Conservation (phyloP, 179 eudicot genomes). For the Silene noctiflora region DNA sequence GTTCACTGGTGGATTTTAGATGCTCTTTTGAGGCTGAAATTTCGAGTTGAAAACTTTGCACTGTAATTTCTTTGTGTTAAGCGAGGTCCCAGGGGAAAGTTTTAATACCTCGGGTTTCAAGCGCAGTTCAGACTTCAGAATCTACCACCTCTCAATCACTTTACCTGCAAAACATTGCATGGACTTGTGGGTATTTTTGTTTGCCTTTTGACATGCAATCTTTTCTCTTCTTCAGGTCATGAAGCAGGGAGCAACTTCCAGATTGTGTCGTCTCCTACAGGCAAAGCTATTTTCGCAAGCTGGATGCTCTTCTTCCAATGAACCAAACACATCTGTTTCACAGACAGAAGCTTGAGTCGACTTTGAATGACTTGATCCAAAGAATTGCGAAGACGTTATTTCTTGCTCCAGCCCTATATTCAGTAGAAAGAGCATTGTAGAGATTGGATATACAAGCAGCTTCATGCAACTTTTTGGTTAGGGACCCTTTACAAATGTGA, state of each 20-base stretch:
- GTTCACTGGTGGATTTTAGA: too few species aligned
- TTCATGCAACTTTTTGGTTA: conserved; percentile 15
- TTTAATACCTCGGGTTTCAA: too few species aligned
- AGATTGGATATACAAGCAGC: conserved; percentile 25
- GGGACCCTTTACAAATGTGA: conserved; percentile 13
- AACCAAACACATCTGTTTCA: conserved; percentile 21
- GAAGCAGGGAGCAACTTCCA: conserved; percentile 20
- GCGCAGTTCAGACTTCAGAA: too few species aligned
- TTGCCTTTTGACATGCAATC: background rate
- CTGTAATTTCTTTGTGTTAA: too few species aligned
- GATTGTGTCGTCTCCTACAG: conserved; percentile 18
- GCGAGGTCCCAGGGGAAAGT: too few species aligned
- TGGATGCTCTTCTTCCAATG: conserved; percentile 21
- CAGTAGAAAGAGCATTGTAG: conserved; percentile 21
- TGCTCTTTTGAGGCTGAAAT: too few species aligned
- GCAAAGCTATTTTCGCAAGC: conserved; percentile 20
- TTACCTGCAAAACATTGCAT: too few species aligned
- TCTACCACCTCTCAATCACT: too few species aligned
- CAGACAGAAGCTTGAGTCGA: conserved; percentile 26
- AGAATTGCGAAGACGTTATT: background rate
- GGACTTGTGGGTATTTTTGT: background rate
- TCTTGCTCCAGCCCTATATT: conserved; percentile 13
- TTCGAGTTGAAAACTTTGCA: too few species aligned
- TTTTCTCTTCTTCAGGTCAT: conserved; percentile 17
- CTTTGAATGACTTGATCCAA: conserved; percentile 9